Evolutionary conservation across 352 stramenopile genomes (phyloP), one percentile per base, ranked within the genome.

Genomic region (Globisporangium megalacanthum): DNA sequence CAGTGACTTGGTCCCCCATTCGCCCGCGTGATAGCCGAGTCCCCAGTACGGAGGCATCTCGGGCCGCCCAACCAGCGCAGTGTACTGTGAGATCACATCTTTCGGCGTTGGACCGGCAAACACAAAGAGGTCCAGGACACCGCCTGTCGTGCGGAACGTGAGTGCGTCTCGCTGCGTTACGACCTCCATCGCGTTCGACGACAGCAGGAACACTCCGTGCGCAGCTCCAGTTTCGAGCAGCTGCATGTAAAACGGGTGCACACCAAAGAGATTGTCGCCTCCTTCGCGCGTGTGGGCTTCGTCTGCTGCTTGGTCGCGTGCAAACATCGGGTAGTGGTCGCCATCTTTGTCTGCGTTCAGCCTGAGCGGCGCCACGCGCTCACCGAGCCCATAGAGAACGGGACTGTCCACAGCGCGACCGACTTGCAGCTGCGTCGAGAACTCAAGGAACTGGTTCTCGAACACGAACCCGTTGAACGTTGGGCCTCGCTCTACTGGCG

Each of bases 161-260:
- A 96, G 54, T 6, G 83, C 77, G 22, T 74, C 44, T 1, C 64
- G 61, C 46, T 83, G 82, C 19, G 80, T 72, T 35, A 90, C 68
- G 3, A 92, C 82, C 60, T 97, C 88, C 79, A 97, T 93, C 1
- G 84, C 88, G 42, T 95, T 95, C 0, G 81, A 88, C 39, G 86
- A 91, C 1, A 81, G 58, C 51, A 97, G 56, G 39, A 93, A 93
- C 17, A 92, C 58, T 5, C 87, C 88, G 39, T 96, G 82, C 0
- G 88, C 75, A 44, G 47, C 61, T 0, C 82, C 72, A 4, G 68
- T 75, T 0, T 65, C 33, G 0, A 73, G 56, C 9, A 86, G 33
- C 22, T 89, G 75, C 44, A 95, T 20, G 54, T 91, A 89, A 52
- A 94, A 83, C 13, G 88, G 88, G 48, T 95, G 84, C 1, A 92